Evolutionary conservation across 1,139 yeast genomes (phyloP), one percentile per base, ranked within the genome.

Genomic region (Blastobotrys apis): DNA sequence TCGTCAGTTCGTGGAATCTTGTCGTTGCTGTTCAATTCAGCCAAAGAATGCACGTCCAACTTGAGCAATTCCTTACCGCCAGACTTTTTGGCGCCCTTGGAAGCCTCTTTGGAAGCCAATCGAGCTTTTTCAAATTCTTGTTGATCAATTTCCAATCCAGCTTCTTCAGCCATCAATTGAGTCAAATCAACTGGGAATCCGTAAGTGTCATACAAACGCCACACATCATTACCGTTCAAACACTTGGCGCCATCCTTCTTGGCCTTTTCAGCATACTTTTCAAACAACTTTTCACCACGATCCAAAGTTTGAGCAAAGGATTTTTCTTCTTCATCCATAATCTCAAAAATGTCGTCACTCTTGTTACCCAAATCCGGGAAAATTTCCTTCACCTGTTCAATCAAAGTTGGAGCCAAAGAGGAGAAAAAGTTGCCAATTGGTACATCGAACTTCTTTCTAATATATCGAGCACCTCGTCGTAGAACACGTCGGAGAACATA

Each of bases 131-230:
- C 97, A 62, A 92, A 92, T 37, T 87, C 97, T 44, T 72, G 80
- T 62, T 87, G 95, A 64, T 92, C 97, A 55, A 92, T 90, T 58
- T 81, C 82, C 57, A 92, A 76, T n/a, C 94, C 95, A 47, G 94
- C 87, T 70, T 92, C 99, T 68, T 90, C 97, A 37, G 98, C 98
- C 98, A 92, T 94, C 63, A 92, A 77, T 64, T 95, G 80, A 33
- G 98, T 94, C 65, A 92, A 78, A 69, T 92, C 99, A 44, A 88
- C 97, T 34, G 99, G 99, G 84, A 92, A 92, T 47, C 99, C 99
- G 62, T 90, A 92, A n/a, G 99, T 94, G 60, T 92, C 99, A 59
- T 94, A 94, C 59, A 92, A 74, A 69, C 99, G 80, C 99, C 99
- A 92, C 33, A 92, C 98, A 62, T 92, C 97, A 60, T 78, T 82